Evolutionary conservation across 2,329 filamentous ascomycete genomes (phyloP).

Genomic region (Remersonia thermophila): DNA sequence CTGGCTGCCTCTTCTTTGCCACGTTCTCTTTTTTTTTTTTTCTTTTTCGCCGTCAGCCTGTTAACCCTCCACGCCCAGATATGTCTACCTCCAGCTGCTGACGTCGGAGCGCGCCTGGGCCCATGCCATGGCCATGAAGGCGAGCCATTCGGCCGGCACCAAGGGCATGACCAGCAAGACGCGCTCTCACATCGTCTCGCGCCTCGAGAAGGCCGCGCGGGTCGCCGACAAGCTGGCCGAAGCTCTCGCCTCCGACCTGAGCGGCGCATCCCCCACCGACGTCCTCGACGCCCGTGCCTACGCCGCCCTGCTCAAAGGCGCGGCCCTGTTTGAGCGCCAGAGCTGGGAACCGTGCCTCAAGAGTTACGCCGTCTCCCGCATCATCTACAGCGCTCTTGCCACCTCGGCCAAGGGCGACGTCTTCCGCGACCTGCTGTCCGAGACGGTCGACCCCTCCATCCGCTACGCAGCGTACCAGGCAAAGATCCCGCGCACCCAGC

Average conservation of each 20-base stretch:
- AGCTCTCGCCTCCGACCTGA: slow-evolving; percentile 48
- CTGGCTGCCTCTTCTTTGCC: no score
- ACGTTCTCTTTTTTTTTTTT: background rate
- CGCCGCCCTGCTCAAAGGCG: slow-evolving; percentile 60
- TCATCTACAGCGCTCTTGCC: slow-evolving; percentile 71
- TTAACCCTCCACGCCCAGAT: slow-evolving; percentile 38
- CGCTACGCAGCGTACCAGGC: slow-evolving; percentile 90
- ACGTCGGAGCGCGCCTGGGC: slow-evolving; percentile 88
- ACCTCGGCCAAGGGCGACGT: slow-evolving; percentile 56
- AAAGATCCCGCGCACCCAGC: slow-evolving; percentile 72
- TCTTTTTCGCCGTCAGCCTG: slow-evolving; percentile 3
- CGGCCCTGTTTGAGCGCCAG: slow-evolving; percentile 75
- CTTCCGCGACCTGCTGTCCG: slow-evolving; percentile 74
- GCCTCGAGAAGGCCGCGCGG: slow-evolving; percentile 66
- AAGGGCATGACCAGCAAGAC: slow-evolving; percentile 69
- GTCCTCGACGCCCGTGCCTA: slow-evolving; percentile 82
- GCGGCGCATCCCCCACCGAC: slow-evolving; percentile 56
- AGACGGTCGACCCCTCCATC: slow-evolving; percentile 84
- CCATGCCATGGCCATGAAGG: slow-evolving; percentile 89
- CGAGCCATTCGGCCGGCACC: slow-evolving; percentile 64
- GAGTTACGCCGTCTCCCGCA: slow-evolving; percentile 61
- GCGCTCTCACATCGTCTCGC: slow-evolving; percentile 78
- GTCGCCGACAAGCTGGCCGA: slow-evolving; percentile 56
- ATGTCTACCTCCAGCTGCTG: slow-evolving; percentile 66
- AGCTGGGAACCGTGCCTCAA: slow-evolving; percentile 69